Evolutionary conservation across 345 rosid species (phyloP).

Genomic region (Noccaea caerulescens): DNA sequence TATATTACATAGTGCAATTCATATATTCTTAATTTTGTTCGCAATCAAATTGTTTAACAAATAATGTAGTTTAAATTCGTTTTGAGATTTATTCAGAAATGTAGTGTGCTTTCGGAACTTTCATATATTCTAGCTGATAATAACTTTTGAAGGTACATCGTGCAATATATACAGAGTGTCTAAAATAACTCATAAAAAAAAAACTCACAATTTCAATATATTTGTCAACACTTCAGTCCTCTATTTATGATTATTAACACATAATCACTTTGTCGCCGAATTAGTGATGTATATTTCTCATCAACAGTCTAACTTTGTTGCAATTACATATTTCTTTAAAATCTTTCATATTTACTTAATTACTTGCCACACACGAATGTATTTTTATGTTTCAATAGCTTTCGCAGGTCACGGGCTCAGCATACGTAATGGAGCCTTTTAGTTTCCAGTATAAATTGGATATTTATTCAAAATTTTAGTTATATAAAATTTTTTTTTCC

Average conservation of each 20-base stretch:
- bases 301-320: not conserved
- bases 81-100: not conserved
- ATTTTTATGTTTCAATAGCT: not conserved
- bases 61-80: not conserved
- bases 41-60: too few relatives aligned
- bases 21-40: too few relatives aligned
- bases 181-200: not conserved
- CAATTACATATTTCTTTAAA: not conserved
- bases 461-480: not conserved
- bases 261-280: constrained; percentile 26
- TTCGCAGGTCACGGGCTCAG: constrained; percentile 21
- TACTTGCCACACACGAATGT: constrained; percentile 9
- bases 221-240: not conserved
- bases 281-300: constrained; percentile 1
- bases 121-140: not conserved
- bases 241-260: too few relatives aligned
- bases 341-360: constrained; percentile 1
- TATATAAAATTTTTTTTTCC: not conserved
- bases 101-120: not conserved
- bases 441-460: not conserved
- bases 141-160: too few relatives aligned
- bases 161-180: not conserved
- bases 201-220: not conserved
- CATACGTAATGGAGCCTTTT: constrained; percentile 8
- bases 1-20: not conserved